Evolutionary conservation across 306 rosid genomes (phyloP), one percentile per base, ranked within the genome.

Genomic region (Lablab purpureus): DNA sequence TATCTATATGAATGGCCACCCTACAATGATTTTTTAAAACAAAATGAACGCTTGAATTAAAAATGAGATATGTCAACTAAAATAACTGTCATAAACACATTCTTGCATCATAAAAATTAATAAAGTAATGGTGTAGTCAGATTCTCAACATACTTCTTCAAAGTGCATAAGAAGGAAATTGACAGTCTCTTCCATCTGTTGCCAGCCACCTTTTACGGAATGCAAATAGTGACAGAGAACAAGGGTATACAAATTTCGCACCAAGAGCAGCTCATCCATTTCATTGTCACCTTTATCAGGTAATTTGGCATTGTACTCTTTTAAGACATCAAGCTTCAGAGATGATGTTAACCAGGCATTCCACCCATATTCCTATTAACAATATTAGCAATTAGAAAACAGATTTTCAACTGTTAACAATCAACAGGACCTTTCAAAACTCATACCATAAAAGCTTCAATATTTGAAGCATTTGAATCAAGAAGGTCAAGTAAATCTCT

Each of bases 401-500:
- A 79, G 22, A 36, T 71, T 68, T 80, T 70, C 81, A 80, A 56
- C 49, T 60, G 66, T 80, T 49, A 41, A 67, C 56, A 7, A 71
- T 40, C 63, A 76, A 69, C 14, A 72, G 5, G 54, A 55, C 58
- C 46, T 50, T 56, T 51, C 13, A 50, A 60, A 51, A 58, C 7
- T 55, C 84, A 63, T 92, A 95, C 99, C 99, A 95, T 90, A 89
- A 95, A 92, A 72, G 98, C 96, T 88, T 95, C 99, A n/a, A 95
- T 78, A 85, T 95, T 95, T 66, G 94, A 92, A 81, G 98, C 93
- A 87, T 89, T 85, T 63, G 99, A 91, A 85, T 95, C 98, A 54
- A 95, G 98, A 83, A 95, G 99, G 81, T 90, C 98, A 85, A 95
- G 94, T 32, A 95, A 87, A 87, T 95, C 97, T 71, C 87, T 76